A percentile compares a stretch with the other conserved stretches of the same genome.
Evolutionary conservation across 2,329 filamentous ascomycete species (phyloP).

Genomic region (Arthrobotrys pseudoclavata): DNA sequence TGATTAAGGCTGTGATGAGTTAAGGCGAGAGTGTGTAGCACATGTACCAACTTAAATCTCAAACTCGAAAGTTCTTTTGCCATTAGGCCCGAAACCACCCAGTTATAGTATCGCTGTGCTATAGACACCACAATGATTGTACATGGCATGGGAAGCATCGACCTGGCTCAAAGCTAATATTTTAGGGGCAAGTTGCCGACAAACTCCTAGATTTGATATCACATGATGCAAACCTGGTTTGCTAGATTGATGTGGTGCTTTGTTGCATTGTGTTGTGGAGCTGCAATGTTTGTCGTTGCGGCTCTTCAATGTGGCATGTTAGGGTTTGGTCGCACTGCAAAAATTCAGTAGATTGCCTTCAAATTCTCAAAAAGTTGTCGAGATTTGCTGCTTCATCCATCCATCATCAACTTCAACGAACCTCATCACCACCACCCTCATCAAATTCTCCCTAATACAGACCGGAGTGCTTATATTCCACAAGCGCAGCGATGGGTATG

Average conservation of each 20-base stretch:
- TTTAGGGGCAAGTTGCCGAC: constrained; percentile 3
- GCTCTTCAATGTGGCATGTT: constrained; percentile 33
- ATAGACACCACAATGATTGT: not conserved
- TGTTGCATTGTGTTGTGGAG: constrained; percentile 23
- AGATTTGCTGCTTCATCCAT: constrained; percentile 49
- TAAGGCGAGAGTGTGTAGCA: not conserved
- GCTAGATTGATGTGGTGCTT: not conserved
- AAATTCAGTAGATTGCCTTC: constrained; percentile 32
- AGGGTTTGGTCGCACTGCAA: constrained; percentile 55
- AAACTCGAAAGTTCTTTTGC: not conserved
- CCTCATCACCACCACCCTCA: constrained; percentile 36
- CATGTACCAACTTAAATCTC: not conserved
- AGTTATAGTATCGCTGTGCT: constrained; percentile 1
- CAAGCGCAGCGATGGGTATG: constrained; percentile 63
- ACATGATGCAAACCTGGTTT: not conserved
- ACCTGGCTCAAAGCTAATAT: not conserved
- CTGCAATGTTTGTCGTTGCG: constrained; percentile 19
- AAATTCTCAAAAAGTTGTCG: constrained; percentile 29
- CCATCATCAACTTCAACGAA: constrained; percentile 54
- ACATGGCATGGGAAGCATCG: not conserved
- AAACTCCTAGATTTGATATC: not conserved
- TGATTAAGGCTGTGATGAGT: not conserved
- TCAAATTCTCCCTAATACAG: constrained; percentile 44
- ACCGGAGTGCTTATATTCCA: constrained; percentile 62
- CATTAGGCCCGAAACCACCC: not conserved